Conservation (phyloP, 805 yeast species). For the Wickerhamiella domercqiae region DNA sequence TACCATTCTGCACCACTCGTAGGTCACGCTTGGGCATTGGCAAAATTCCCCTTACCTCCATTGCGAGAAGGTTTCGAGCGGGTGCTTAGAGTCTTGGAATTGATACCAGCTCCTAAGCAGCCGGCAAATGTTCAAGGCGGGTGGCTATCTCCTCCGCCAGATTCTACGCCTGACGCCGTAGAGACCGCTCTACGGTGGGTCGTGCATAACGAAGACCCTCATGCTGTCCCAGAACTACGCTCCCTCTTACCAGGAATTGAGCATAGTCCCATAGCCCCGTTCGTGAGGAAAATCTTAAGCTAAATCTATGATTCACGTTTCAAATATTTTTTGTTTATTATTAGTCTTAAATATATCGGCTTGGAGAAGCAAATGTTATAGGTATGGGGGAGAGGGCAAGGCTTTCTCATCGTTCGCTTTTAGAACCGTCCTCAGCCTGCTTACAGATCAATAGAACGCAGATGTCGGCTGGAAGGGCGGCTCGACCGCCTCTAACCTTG, state of each 20-base stretch:
- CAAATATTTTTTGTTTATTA: neutral
- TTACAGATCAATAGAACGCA: too few species aligned
- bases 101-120: neutral
- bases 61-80: constrained; percentile 5
- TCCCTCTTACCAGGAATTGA: constrained; percentile 7
- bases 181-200: constrained; percentile 3
- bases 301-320: neutral
- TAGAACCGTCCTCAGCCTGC: too few species aligned
- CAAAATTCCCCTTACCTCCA: constrained; percentile 6
- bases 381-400: too few species aligned
- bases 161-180: constrained; percentile 3
- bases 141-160: constrained; percentile 2
- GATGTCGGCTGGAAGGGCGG: too few species aligned
- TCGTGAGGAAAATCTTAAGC: constrained; percentile 2
- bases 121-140: neutral
- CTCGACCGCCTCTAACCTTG: constrained; percentile 11
- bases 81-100: constrained; percentile 4
- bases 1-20: constrained; percentile 4
- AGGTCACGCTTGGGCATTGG: constrained; percentile 3
- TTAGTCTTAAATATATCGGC: too few species aligned
- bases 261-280: constrained; percentile 9
- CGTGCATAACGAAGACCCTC: constrained; percentile 2
- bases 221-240: constrained; percentile 2
- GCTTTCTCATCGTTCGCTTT: too few species aligned
- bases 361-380: too few species aligned